Evolutionary conservation across 495 filamentous ascomycete species (phyloP).

Genomic region (Daldinia childiae): DNA sequence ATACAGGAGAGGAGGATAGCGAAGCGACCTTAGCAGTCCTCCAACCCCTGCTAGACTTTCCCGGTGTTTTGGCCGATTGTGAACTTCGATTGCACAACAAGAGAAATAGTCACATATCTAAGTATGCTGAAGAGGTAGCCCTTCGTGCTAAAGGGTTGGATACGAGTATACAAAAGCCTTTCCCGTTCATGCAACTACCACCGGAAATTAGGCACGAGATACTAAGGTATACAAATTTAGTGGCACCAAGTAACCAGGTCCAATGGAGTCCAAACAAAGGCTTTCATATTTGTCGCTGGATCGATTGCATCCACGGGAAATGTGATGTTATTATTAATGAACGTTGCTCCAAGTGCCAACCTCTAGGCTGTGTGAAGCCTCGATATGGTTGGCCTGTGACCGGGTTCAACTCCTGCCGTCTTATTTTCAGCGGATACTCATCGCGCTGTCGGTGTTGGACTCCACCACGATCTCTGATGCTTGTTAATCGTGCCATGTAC

Average conservation of each 20-base stretch:
- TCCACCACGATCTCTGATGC: constrained; percentile 1
- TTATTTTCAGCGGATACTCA: background rate
- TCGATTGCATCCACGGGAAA: background rate
- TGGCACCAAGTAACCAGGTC: constrained; percentile 1
- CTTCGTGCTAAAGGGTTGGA: background rate
- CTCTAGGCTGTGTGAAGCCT: too few species aligned
- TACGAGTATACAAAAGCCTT: background rate
- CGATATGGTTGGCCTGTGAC: too few species aligned
- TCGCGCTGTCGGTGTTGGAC: constrained; percentile 7
- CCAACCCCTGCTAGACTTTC: background rate
- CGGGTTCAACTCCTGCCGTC: background rate
- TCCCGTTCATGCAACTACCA: constrained; percentile 6
- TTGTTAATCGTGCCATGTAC: constrained; percentile 2
- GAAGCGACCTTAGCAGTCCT: background rate
- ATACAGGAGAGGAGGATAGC: background rate
- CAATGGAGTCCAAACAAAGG: constrained; percentile 1
- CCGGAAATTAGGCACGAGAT: constrained; percentile 7
- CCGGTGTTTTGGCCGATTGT: background rate
- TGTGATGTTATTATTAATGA: background rate
- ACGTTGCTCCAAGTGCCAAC: too few species aligned
- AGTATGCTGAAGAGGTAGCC: background rate
- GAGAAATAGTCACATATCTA: background rate
- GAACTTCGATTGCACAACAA: background rate
- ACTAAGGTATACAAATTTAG: constrained; percentile 6
- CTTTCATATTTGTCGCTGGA: background rate